Base-by-base conservation (phyloP, 441 rosid genomes). In the Eruca vesicaria region DNA sequence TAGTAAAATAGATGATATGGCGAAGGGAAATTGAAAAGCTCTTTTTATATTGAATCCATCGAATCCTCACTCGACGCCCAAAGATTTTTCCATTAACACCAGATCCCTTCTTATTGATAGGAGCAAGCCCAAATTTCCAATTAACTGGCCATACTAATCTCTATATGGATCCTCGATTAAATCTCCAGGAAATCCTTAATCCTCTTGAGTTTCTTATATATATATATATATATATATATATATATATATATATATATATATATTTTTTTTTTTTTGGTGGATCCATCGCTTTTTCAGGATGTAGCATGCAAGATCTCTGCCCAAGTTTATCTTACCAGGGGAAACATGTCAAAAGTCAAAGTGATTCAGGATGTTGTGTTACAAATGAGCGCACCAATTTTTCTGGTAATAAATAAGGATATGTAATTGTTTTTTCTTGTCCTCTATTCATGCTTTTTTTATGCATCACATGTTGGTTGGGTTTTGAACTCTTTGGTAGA, bases 331-430 rank as follows among this genome's bases (percentile, higher is more conserved):
- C 83, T 84, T 20, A 33, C 67, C 35, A 85, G 84, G 29, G 89
- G 94, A 65, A 85, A 87, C 64, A 67, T 84, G 67, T 76, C 90
- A 61, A 85, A 86, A 74, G 83, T 85, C 62, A 82, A 79, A 79
- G 82, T 79, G 55, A 86, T 89, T 74, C 86, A 84, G 83, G 86
- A 79, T 78, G 85, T 82, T 71, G 70, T 87, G 78, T 85, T 78
- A 56, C 90, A 84, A 68, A 85, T 78, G 80, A 77, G 23, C 7
- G 84, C 89, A 35, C 87, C 89, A 32, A 45, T 57, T 15, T 71
- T 82, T 66, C 79, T 87, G 89, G 92, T 89, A 86, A 71, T 60
- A 64, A 70, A 16, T 61, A 10, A 3, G 14, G 18, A n/a, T 59
- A 7, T 31, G 19, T 50, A 50, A 23, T 6, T 66, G 5, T 38